Evolutionary conservation across 1,139 yeast genomes (phyloP).

Genomic region (Scheffersomyces illinoinensis): DNA sequence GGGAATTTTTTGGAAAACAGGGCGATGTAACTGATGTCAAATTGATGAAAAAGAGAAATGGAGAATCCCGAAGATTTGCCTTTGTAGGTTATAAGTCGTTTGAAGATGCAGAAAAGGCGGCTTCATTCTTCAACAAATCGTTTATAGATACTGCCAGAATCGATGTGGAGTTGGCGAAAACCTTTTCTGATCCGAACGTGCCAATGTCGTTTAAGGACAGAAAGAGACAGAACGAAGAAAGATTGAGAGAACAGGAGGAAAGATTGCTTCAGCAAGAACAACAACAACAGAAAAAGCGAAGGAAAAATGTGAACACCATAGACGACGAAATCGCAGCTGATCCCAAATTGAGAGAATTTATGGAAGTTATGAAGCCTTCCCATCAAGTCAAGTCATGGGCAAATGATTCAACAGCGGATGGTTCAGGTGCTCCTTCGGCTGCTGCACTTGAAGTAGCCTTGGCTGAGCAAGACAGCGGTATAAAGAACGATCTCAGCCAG

Average conservation of each 20-base stretch:
- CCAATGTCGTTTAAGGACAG: constrained; percentile 74
- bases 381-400: constrained; percentile 70
- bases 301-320: constrained; percentile 32
- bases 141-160: constrained; percentile 82
- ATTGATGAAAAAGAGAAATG: constrained; percentile 74
- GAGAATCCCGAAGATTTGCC: constrained; percentile 91
- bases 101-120: constrained; percentile 79
- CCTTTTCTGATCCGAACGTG: constrained; percentile 78
- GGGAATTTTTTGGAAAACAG: constrained; percentile 64
- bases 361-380: constrained; percentile 82
- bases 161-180: constrained; percentile 79
- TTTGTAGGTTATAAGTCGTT: constrained; percentile 79
- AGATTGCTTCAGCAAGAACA: constrained; percentile 49
- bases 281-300: constrained; percentile 29
- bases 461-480: constrained; percentile 20
- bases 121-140: constrained; percentile 69
- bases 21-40: constrained; percentile 84
- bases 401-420: constrained; percentile 63
- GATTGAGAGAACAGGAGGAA: constrained; percentile 57
- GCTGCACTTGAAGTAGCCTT: constrained; percentile 44
- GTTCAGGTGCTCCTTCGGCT: constrained; percentile 51
- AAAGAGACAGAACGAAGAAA: constrained; percentile 54
- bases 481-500: constrained; percentile 11
- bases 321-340: constrained; percentile 63
- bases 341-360: constrained; percentile 73